These are phyloP conservation scores for Candida railenensis DNA, from an alignment of 805 yeast genomes.

Conservation along the genomic window DNA sequence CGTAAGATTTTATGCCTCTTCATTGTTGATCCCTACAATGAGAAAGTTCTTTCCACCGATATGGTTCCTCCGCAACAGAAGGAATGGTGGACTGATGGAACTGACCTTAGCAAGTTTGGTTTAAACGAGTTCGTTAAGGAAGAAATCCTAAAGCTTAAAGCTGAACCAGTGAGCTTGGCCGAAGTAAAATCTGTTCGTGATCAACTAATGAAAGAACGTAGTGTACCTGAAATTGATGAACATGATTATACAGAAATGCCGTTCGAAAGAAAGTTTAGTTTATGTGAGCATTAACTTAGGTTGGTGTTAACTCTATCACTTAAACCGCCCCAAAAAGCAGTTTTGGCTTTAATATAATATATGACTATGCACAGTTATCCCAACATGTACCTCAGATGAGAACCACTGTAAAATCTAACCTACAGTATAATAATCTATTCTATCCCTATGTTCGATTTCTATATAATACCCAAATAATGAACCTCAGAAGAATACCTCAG, in stretches of 20 bases:
- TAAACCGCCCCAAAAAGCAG: too few species aligned
- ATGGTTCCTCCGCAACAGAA: slow-evolving; percentile 29
- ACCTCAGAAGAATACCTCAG: slow-evolving; percentile 44
- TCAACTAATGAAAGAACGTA: slow-evolving; percentile 33
- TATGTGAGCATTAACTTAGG: slow-evolving; percentile 32
- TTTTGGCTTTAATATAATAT: too few species aligned
- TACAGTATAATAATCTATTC: too few species aligned
- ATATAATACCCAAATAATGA: neutral
- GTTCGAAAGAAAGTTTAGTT: slow-evolving; percentile 20
- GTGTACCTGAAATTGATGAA: neutral
- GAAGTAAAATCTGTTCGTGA: slow-evolving; percentile 26
- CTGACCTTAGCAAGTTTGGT: neutral
- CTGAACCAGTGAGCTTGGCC: slow-evolving; percentile 18
- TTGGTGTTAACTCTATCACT: too few species aligned
- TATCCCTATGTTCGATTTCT: too few species aligned
- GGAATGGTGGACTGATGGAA: slow-evolving; percentile 5
- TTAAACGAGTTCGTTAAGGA: neutral
- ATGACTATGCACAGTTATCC: too few species aligned
- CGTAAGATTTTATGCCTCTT: slow-evolving; percentile 34
- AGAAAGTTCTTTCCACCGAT: slow-evolving; percentile 18
- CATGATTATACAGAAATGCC: slow-evolving; percentile 15
- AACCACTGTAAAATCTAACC: too few species aligned
- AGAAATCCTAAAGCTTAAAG: neutral
- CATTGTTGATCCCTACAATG: slow-evolving; percentile 25
- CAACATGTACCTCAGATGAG: too few species aligned